These are phyloP conservation scores for Aquilaria malaccensis DNA, from an alignment of 345 rosid species.

Conservation along the genomic window DNA sequence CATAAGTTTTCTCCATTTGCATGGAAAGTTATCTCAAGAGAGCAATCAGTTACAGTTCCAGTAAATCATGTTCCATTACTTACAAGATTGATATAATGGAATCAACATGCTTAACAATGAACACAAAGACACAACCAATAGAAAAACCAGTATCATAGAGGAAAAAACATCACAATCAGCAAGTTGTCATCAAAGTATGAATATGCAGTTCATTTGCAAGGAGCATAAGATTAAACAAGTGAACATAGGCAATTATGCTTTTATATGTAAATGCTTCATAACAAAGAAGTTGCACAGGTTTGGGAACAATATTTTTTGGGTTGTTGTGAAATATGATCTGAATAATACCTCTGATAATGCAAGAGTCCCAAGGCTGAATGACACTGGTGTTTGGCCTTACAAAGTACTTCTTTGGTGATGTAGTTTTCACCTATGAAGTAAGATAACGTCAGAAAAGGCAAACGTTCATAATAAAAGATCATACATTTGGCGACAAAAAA, in stretches of 20 bases:
- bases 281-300: not conserved
- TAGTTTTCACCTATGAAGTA: constrained; percentile 74
- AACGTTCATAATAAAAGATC: not conserved
- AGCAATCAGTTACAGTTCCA: no score
- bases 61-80: no score
- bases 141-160: not conserved
- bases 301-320: not conserved
- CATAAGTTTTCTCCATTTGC: no score
- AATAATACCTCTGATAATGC: constrained; percentile 57
- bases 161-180: not conserved
- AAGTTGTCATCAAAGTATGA: no score
- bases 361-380: constrained; percentile 74
- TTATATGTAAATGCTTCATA: not conserved
- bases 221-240: not conserved
- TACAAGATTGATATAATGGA: no score
- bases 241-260: not conserved
- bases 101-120: no score
- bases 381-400: constrained; percentile 93
- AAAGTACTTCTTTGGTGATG: constrained; percentile 95
- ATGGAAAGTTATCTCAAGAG: no score
- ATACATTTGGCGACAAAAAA: not conserved
- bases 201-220: no score
- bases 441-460: constrained; percentile 7
- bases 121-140: not conserved
- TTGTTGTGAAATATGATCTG: not conserved